These are phyloP conservation scores for Singerocomus inundabilis DNA, from an alignment of 1,284 basidiomycete genomes.

Conservation along the genomic window DNA sequence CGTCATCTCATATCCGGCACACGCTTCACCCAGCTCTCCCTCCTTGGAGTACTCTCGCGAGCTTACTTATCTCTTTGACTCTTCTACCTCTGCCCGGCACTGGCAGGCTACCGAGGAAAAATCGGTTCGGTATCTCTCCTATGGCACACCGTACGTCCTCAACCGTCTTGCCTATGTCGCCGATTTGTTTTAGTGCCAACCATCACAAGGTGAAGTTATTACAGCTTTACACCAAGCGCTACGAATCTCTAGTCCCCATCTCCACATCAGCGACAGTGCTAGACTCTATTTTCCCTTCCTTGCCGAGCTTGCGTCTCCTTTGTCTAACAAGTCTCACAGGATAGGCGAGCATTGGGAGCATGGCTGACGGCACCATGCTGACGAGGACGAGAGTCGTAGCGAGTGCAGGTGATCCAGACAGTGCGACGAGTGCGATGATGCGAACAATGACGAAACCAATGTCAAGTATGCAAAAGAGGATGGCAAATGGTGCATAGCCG, in stretches of 20 bases:
- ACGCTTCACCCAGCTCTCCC: constrained; percentile 37
- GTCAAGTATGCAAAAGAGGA: constrained; percentile 23
- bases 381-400: constrained; percentile 19
- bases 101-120: constrained; percentile 34
- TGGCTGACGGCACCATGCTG: constrained; percentile 8
- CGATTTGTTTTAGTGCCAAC: constrained; percentile 21
- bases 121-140: constrained; percentile 30
- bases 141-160: constrained; percentile 28
- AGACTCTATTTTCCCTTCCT: constrained; percentile 4
- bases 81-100: constrained; percentile 28
- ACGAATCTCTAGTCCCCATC: not conserved
- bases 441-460: constrained; percentile 21
- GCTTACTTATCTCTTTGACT: constrained; percentile 32
- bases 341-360: constrained; percentile 8
- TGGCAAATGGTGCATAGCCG: constrained; percentile 19
- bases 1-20: constrained; percentile 41
- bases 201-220: constrained; percentile 11
- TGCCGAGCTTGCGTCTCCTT: not conserved
- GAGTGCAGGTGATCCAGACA: constrained; percentile 20
- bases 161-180: not conserved
- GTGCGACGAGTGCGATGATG: constrained; percentile 9
- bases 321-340: not conserved
- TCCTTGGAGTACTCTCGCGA: constrained; percentile 34
- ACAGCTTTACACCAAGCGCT: not conserved
- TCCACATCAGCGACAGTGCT: not conserved